A percentile compares a stretch with the other conserved stretches of the same genome.
phyloP scores from a whole-genome alignment of 2,329 filamentous ascomycete species.

The Arthrobotrys pseudoclavata region DNA sequence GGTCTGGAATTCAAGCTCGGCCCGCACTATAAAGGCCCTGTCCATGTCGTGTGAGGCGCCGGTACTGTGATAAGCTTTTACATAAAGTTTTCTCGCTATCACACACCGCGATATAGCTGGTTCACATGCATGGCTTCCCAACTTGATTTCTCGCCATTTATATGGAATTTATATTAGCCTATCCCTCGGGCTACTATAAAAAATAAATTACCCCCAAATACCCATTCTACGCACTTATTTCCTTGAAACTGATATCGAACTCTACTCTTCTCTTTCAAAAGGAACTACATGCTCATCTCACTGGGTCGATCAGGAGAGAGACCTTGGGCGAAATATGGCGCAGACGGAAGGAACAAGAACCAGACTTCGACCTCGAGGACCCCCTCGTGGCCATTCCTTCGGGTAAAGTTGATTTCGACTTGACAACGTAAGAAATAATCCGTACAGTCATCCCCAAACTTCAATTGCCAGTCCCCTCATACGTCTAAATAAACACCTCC shows the following conservation, averaged over 20 bases:
- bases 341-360: constrained; percentile 70
- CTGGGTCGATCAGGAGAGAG: constrained; percentile 80
- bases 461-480: constrained; percentile 35
- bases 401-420: constrained; percentile 78
- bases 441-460: constrained; percentile 26
- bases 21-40: constrained; percentile 8
- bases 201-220: background rate
- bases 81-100: constrained; percentile 39
- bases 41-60: constrained; percentile 41
- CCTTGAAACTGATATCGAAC: constrained; percentile 57
- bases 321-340: constrained; percentile 82
- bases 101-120: constrained; percentile 25
- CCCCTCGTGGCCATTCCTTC: constrained; percentile 77
- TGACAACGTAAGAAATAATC: constrained; percentile 73
- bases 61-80: constrained; percentile 41
- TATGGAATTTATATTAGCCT: background rate
- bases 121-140: constrained; percentile 16
- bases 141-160: background rate
- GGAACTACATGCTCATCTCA: constrained; percentile 84
- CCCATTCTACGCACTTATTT: constrained; percentile 19
- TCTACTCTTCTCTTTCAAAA: constrained; percentile 53
- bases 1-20: constrained; percentile 4
- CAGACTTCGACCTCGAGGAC: constrained; percentile 74
- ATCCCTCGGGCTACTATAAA: background rate
- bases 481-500: background rate